phyloP scores from a whole-genome alignment of 2,329 filamentous ascomycete species.

The Talaromyces sp. region DNA sequence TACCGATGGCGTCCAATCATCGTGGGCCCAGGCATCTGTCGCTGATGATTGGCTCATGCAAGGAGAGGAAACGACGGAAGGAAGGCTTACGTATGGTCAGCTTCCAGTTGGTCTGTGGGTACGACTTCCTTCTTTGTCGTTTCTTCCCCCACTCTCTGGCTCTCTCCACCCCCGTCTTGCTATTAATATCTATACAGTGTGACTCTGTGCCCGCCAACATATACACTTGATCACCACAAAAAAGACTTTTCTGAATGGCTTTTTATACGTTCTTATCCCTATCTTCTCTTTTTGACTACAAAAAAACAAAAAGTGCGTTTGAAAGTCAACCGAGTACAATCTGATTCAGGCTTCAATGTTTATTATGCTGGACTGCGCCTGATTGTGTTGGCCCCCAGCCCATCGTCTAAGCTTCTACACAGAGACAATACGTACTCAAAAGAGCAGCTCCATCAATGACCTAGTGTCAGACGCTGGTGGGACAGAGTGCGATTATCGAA shows the following conservation, averaged over 20 bases:
- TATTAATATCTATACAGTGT: constrained; percentile 3
- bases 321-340: neutral
- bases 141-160: constrained; percentile 4
- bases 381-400: constrained; percentile 7
- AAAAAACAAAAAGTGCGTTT: neutral
- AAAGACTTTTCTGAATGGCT: neutral
- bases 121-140: neutral
- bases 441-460: constrained; percentile 11
- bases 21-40: neutral
- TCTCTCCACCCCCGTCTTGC: neutral
- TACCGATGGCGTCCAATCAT: neutral
- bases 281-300: neutral
- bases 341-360: neutral
- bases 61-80: neutral
- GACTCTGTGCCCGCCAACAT: neutral
- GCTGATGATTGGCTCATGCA: neutral
- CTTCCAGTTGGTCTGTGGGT: neutral
- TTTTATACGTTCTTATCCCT: neutral
- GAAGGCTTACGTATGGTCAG: neutral
- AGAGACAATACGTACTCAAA: neutral
- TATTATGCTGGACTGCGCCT: constrained; percentile 4
- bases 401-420: neutral
- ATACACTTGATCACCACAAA: neutral
- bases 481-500: constrained; percentile 13
- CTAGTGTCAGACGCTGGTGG: neutral